phyloP scores from a whole-genome alignment of 768 basidiomycete genomes.

The Psilocybe sp. region DNA sequence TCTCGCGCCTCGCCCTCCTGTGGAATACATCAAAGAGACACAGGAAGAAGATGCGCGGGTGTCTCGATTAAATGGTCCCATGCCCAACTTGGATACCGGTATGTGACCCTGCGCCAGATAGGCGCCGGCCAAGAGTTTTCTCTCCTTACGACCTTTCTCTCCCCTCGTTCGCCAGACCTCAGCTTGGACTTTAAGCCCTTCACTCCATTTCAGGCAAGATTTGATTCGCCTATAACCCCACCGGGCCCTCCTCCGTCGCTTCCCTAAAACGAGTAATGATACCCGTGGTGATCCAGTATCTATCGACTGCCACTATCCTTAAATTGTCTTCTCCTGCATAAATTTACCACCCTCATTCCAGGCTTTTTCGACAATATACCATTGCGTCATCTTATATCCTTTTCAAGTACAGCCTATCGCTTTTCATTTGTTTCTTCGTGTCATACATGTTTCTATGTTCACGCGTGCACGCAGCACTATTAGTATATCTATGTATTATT shows the following conservation, averaged over 20 bases:
- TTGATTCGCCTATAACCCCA: constrained; percentile 22
- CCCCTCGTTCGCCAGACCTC: no score
- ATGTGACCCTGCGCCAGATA: neutral
- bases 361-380: no score
- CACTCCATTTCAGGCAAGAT: constrained; percentile 43
- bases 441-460: no score
- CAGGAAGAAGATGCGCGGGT: constrained; percentile 69
- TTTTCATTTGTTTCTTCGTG: no score
- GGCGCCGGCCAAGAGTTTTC: neutral
- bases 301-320: no score
- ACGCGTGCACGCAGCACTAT: no score
- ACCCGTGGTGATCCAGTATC: no score
- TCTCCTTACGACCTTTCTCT: constrained; percentile 1
- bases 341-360: no score
- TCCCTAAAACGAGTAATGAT: constrained; percentile 21
- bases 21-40: constrained; percentile 79
- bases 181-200: constrained; percentile 41
- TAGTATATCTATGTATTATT: no score
- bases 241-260: constrained; percentile 31
- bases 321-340: no score
- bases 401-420: no score
- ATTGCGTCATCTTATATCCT: no score
- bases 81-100: constrained; percentile 20
- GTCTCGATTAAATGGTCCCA: constrained; percentile 33
- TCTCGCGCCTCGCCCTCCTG: constrained; percentile 73